Percentiles rank a stretch among this genome's conserved stretches.
These are phyloP conservation scores for Penstemon newberryi DNA, from an alignment of 257 asterid genomes.

Conservation along the genomic window DNA sequence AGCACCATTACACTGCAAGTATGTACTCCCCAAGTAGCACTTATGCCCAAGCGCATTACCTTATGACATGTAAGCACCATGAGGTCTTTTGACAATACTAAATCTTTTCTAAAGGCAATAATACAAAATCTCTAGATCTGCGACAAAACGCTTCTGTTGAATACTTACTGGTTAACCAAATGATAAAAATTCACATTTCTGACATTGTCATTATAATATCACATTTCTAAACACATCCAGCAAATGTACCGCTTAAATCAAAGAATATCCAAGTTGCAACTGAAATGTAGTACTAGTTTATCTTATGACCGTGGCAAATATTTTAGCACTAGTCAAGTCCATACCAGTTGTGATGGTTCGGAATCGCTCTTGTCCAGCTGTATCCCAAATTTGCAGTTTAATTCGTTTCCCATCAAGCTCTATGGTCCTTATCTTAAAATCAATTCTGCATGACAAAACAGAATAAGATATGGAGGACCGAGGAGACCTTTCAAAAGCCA, in stretches of 20 bases:
- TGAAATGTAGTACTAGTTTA: constrained; percentile 2
- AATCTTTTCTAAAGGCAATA: too few relatives aligned
- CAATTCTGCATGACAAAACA: constrained; percentile 46
- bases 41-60: not conserved
- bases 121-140: too few relatives aligned
- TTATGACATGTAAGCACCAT: not conserved
- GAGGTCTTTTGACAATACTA: not conserved
- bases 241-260: not conserved
- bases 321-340: constrained; percentile 19
- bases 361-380: constrained; percentile 73
- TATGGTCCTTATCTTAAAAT: constrained; percentile 65
- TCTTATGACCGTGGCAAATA: not conserved
- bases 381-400: constrained; percentile 71
- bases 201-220: not conserved
- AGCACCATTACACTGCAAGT: not conserved
- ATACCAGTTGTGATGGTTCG: constrained; percentile 69
- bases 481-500: constrained; percentile 17
- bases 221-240: not conserved
- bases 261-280: constrained; percentile 14
- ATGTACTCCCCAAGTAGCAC: not conserved
- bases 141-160: not conserved
- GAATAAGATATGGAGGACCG: constrained; percentile 15
- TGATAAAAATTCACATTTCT: not conserved
- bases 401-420: constrained; percentile 69
- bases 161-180: constrained; percentile 1